These are phyloP conservation scores for Eimeria nieschulzi DNA, from an alignment of 169 alveolate genomes.

Conservation along the genomic window DNA sequence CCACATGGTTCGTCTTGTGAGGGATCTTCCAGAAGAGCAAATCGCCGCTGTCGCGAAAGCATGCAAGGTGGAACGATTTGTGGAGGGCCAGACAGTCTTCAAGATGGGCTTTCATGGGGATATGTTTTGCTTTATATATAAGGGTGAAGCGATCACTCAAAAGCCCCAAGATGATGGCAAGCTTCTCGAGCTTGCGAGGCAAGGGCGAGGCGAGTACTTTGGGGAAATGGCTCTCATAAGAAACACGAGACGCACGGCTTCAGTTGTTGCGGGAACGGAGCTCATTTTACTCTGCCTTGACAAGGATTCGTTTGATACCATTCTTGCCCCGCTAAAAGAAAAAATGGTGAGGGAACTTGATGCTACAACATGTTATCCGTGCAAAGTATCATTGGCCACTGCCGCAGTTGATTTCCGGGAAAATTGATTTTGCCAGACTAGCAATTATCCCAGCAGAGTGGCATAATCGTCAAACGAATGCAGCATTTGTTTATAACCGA, in stretches of 20 bases:
- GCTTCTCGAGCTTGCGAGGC: slow-evolving; percentile 71
- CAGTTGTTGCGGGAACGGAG: slow-evolving; percentile 80
- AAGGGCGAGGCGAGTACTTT: slow-evolving; percentile 79
- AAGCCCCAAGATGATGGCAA: slow-evolving; percentile 69
- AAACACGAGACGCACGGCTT: slow-evolving; percentile 79
- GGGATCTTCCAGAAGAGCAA: slow-evolving; percentile 56
- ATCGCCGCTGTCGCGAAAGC: slow-evolving; percentile 60
- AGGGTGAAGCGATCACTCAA: slow-evolving; percentile 68
- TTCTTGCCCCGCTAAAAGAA: slow-evolving; percentile 55
- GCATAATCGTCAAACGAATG: no score
- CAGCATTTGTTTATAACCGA: no score
- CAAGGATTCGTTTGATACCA: slow-evolving; percentile 69
- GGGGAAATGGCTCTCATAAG: slow-evolving; percentile 83
- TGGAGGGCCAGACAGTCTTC: slow-evolving; percentile 74
- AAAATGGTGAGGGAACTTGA: slow-evolving; percentile 51
- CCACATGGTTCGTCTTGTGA: slow-evolving; percentile 48
- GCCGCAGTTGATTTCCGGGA: no score
- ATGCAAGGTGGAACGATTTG: slow-evolving; percentile 71
- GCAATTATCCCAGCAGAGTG: no score
- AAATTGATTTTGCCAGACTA: no score
- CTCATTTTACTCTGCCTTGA: slow-evolving; percentile 68
- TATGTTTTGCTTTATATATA: slow-evolving; percentile 71
- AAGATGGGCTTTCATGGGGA: slow-evolving; percentile 70
- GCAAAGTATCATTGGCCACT: not conserved
- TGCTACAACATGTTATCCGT: not conserved